These are phyloP conservation scores for Ophiostoma pallidulum DNA, from an alignment of 2,329 filamentous ascomycete genomes.

Conservation along the genomic window DNA sequence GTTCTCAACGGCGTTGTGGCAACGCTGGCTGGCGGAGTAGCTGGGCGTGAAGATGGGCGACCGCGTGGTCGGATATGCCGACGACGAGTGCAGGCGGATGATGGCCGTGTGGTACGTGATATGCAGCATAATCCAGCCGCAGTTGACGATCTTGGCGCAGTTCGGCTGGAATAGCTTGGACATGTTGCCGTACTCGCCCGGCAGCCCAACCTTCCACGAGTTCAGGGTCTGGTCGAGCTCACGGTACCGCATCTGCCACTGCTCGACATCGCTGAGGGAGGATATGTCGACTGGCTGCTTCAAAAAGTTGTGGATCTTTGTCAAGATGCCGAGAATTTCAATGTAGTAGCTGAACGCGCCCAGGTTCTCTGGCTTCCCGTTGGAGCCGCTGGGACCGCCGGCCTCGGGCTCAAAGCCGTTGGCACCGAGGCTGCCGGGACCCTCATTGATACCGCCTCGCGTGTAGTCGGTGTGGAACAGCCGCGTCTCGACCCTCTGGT, in stretches of 20 bases:
- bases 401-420: slow-evolving; percentile 11
- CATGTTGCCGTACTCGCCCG: slow-evolving; percentile 76
- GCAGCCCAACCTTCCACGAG: slow-evolving; percentile 75
- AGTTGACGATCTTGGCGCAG: slow-evolving; percentile 61
- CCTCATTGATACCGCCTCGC: slow-evolving; percentile 8
- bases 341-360: slow-evolving; percentile 86
- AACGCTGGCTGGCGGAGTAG: slow-evolving; percentile 74
- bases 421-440: slow-evolving; percentile 10
- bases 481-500: slow-evolving; percentile 72
- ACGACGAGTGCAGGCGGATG: slow-evolving; percentile 83
- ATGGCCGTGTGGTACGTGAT: slow-evolving; percentile 83
- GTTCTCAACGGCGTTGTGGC: slow-evolving; percentile 72
- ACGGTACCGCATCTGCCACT: slow-evolving; percentile 81
- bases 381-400: not conserved
- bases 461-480: slow-evolving; percentile 58
- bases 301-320: slow-evolving; percentile 78
- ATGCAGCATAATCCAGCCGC: slow-evolving; percentile 85
- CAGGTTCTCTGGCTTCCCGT: slow-evolving; percentile 58
- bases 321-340: slow-evolving; percentile 78
- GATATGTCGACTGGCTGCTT: slow-evolving; percentile 86
- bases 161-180: slow-evolving; percentile 64
- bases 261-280: slow-evolving; percentile 72
- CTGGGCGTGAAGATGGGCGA: slow-evolving; percentile 85
- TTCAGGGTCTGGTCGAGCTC: slow-evolving; percentile 73
- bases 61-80: slow-evolving; percentile 81